Base-by-base conservation (phyloP, 805 yeast species). In the Starmerella apis region DNA sequence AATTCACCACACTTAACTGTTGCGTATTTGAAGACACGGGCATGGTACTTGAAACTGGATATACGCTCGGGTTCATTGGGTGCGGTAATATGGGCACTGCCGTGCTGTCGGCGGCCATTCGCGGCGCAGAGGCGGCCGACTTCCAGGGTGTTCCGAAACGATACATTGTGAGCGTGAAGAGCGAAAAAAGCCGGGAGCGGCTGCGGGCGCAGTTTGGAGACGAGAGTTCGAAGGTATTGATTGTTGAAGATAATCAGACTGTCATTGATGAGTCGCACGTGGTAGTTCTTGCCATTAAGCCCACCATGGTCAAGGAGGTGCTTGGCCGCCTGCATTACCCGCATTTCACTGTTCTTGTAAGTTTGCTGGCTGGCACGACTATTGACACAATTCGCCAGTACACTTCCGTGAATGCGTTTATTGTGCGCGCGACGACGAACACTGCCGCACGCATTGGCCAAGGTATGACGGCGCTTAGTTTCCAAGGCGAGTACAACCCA, bases 81-180 rank as follows among this genome's bases (percentile, higher is more conserved):
- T 79, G 95, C 61, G 99, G 99, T 53, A 87, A 84, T 49, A 85
- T 92, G 86, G 97, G 97, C 52, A 82, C 90, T 16, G 96, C 97
- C 10, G 85, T 92, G 43, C 74, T 86, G 28, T 74, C 85, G 11
- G 95, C 97, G 10, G 78, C 84, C 42, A 69, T 85, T 48, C 74
- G 75, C 46, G 64, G 73, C 3, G 68, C 69, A 22, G 63, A 60
- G 35, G 56, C 64, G 25, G 59, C 59, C 10, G 50, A 43, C 18
- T 54, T 67, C 23, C 72, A 74, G 54, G 64, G 81, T 4, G 76
- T 75, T 51, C 96, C 97, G 25, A 63, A 73, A 24, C 77, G 73
- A 61, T 81, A 88, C 64, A 74, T 83, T 57, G 86, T 92, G n/a
- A 80, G 94, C 63, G 88, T 84, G 49, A 74, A 75, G 50, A 71